A percentile compares a stretch with the other conserved stretches of the same genome.
phyloP scores from a whole-genome alignment of 495 filamentous ascomycete genomes.

The Elaphomyces granulatus region DNA sequence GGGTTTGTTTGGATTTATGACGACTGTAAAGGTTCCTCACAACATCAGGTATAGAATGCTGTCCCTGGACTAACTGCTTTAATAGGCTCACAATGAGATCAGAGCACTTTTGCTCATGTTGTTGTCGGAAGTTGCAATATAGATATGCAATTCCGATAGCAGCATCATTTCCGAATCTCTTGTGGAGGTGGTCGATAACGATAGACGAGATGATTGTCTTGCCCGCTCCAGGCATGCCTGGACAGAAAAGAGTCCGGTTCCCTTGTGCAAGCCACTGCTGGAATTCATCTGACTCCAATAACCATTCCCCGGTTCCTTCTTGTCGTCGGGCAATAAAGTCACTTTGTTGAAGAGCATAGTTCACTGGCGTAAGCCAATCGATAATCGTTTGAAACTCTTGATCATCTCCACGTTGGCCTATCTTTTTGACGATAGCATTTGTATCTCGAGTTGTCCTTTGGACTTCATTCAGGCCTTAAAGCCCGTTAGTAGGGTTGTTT shows the following conservation, averaged over 20 bases:
- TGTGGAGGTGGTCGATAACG: slow-evolving; percentile 12
- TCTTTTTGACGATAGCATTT: no score
- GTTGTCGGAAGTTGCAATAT: slow-evolving; percentile 25
- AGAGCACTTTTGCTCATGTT: slow-evolving; percentile 13
- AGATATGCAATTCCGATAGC: slow-evolving; percentile 18
- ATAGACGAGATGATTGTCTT: slow-evolving; percentile 25
- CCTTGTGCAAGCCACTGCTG: slow-evolving; percentile 17
- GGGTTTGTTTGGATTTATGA: slow-evolving; percentile 6
- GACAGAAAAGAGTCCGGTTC: slow-evolving; percentile 25
- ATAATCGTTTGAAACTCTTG: slow-evolving; percentile 5
- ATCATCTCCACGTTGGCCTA: no score
- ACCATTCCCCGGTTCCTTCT: slow-evolving; percentile 28
- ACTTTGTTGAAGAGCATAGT: slow-evolving; percentile 5
- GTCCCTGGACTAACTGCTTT: slow-evolving; percentile 17
- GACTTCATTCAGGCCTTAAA: no score
- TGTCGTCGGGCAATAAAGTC: slow-evolving; percentile 11
- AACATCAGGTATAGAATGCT: not conserved
- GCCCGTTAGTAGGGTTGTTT: no score
- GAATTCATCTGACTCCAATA: slow-evolving; percentile 24
- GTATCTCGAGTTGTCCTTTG: no score
- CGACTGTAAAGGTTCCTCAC: slow-evolving; percentile 4
- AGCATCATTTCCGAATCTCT: not conserved
- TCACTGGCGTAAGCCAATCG: slow-evolving; percentile 7
- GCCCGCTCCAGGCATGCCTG: slow-evolving; percentile 25
- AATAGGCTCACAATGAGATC: slow-evolving; percentile 18